Evolutionary conservation across 2,329 filamentous ascomycete species (phyloP), one percentile per base, ranked within the genome.

Genomic region (Diaporthe sp.): DNA sequence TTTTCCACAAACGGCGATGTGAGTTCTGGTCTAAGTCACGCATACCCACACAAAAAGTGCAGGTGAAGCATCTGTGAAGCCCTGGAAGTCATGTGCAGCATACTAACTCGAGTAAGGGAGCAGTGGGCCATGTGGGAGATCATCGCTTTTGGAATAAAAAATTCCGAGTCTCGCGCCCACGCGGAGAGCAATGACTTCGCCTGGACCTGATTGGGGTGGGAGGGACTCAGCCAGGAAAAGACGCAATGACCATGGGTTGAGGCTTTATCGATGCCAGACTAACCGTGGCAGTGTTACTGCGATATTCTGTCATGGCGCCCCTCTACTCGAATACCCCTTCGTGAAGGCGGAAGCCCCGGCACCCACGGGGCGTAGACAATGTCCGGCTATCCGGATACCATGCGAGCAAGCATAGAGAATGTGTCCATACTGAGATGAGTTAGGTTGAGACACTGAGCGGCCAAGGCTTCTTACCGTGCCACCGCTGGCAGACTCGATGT

Each of bases 91-190:
- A 39, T 28, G 34, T 37, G 46, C 34, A 53, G n/a, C 31, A 46
- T 39, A 13, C 13, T 68, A 53, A 53, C 49, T 42, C 46, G 65
- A 53, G 65, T 53, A 53, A 53, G 65, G 37, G 31, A 19, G 65
- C 31, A 39, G 65, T 53, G 46, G 34, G 22, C 22, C 62, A 53
- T 6, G 44, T 19, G 31, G 22, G 9, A 49, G 46, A 68, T 51
- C 31, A 25, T 25, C 7, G 22, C 25, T 39, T 15, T 37, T 37
- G 44, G 31, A 37, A 31, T 46, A 28, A 31, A n/a, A 49, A 22
- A 51, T n/a, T 37, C 44, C 31, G 44, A 68, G 31, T 9, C 31
- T 53, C 31, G 22, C 46, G 44, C 44, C 31, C 12, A 13, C 7
- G 15, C 44, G 7, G 22, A 51, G 22, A 67, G 46, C 44, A 39